A percentile compares a stretch with the other conserved stretches of the same genome.
Evolutionary conservation across 2,329 filamentous ascomycete species (phyloP).

Genomic region (Thelonectria rubi): DNA sequence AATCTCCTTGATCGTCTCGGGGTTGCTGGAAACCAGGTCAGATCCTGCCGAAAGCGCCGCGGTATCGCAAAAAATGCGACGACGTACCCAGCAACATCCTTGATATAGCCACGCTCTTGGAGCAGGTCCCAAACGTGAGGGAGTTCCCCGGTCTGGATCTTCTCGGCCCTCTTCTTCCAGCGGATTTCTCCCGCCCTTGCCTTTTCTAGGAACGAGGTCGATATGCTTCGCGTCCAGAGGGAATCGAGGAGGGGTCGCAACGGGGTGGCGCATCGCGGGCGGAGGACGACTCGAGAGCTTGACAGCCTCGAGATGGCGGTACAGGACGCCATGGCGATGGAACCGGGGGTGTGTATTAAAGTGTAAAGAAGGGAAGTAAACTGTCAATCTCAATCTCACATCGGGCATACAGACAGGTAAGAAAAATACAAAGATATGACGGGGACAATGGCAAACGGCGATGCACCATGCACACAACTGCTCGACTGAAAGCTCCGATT

Average conservation of each 20-base stretch:
- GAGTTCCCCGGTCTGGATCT: constrained; percentile 59
- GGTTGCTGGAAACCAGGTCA: constrained; percentile 47
- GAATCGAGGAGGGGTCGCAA: constrained; percentile 36
- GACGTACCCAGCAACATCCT: constrained; percentile 76
- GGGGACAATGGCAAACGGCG: constrained; percentile 17
- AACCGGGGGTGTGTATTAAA: constrained; percentile 2
- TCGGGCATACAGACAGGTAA: constrained; percentile 1
- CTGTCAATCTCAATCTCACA: constrained; percentile 15
- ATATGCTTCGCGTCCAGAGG: constrained; percentile 48
- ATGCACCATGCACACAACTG: constrained; percentile 12
- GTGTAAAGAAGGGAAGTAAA: neutral
- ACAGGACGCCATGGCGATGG: constrained; percentile 42
- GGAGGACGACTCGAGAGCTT: constrained; percentile 37
- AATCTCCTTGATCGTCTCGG: constrained; percentile 66
- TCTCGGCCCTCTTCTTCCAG: constrained; percentile 59
- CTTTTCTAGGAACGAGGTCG: constrained; percentile 56
- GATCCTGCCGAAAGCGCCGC: neutral
- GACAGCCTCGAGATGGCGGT: constrained; percentile 38
- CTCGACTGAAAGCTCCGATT: constrained; percentile 1
- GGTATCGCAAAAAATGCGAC: constrained; percentile 34
- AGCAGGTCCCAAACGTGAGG: constrained; percentile 70
- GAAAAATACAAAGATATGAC: neutral
- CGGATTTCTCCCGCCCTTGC: constrained; percentile 50
- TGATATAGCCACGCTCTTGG: constrained; percentile 76
- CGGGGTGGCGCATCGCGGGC: constrained; percentile 37